Evolutionary conservation across 1,284 basidiomycete genomes (phyloP).

Genomic region (Cryptococcus floricola): DNA sequence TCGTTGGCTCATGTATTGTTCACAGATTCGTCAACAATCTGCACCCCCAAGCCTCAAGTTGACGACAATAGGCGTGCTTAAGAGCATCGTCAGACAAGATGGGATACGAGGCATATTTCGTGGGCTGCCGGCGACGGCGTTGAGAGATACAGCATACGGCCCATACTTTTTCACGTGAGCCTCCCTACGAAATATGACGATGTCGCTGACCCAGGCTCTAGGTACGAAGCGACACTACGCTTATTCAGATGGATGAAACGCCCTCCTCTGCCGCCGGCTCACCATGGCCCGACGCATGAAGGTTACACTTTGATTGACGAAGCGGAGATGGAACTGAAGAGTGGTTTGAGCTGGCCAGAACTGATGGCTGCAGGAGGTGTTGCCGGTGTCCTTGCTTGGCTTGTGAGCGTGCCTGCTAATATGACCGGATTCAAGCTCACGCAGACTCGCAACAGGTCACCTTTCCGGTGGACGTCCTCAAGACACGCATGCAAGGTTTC

Average conservation of each 20-base stretch:
- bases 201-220: slow-evolving; percentile 4
- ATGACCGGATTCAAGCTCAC: background rate
- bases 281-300: slow-evolving; percentile 18
- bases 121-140: slow-evolving; percentile 64
- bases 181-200: background rate
- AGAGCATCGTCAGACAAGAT: slow-evolving; percentile 56
- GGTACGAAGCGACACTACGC: slow-evolving; percentile 71
- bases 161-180: slow-evolving; percentile 73
- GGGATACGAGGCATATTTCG: slow-evolving; percentile 71
- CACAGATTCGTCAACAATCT: slow-evolving; percentile 64
- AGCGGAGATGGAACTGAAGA: slow-evolving; percentile 52
- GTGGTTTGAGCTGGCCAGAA: slow-evolving; percentile 57
- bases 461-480: slow-evolving; percentile 80
- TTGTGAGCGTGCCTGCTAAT: slow-evolving; percentile 29
- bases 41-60: slow-evolving; percentile 46
- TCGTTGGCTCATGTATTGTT: background rate
- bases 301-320: slow-evolving; percentile 52
- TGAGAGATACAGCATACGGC: slow-evolving; percentile 74
- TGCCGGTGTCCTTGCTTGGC: slow-evolving; percentile 58
- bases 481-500: slow-evolving; percentile 70
- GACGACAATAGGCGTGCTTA: slow-evolving; percentile 56
- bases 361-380: slow-evolving; percentile 71
- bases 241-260: slow-evolving; percentile 51
- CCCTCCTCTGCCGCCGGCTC: slow-evolving; percentile 10
- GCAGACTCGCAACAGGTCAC: slow-evolving; percentile 52